Evolutionary conservation across 805 yeast genomes (phyloP), one percentile per base, ranked within the genome.

Genomic region (Pichia scutulata): DNA sequence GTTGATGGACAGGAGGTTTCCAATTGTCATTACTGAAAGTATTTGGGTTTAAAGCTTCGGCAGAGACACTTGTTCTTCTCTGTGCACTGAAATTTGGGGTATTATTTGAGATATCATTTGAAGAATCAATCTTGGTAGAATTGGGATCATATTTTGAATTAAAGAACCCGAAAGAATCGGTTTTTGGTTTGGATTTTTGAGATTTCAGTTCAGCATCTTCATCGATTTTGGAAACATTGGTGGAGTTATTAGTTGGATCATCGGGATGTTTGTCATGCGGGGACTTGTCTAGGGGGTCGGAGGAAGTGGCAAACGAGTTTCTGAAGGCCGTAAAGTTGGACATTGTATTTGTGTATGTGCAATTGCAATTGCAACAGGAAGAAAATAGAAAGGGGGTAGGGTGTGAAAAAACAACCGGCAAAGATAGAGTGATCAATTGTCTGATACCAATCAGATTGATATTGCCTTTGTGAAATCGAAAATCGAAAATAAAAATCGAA

Each of bases 61-160:
- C 97, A 50, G 89, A 81, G 14, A 89, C 97, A 21, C 95, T 84
- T 4, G 89, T 86, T 71, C 97, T 81, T 72, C 97, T 81, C 64
- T 82, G 78, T 48, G 87, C 89, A 65, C 83, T 86, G 67, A 54
- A 54, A 26, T 52, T 49, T n/a, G 23, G 23, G 25, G 41, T 49
- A 10, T 43, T 36, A 84, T 84, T 47, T 63, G 47, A n/a, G 55
- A 47, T 6, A 21, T 42, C 44, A n/a, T n/a, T 33, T 33, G 37
- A 7, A 39, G 47, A 36, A 12, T 30, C 24, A 24, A 28, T 47
- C n/a, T 22, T 19, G n/a, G n/a, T 4, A 19, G 47, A 7, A 39
- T n/a, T 30, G 7, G 28, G 36, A 22, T 26, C 24, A 19, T 41
- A 14, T 21, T 39, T 46, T n/a, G 24, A 18, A n/a, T 41, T 46